Percentiles rank a stretch among this genome's conserved stretches.
Evolutionary conservation across 306 rosid species (phyloP).

Genomic region (Quercus aquifolioides): DNA sequence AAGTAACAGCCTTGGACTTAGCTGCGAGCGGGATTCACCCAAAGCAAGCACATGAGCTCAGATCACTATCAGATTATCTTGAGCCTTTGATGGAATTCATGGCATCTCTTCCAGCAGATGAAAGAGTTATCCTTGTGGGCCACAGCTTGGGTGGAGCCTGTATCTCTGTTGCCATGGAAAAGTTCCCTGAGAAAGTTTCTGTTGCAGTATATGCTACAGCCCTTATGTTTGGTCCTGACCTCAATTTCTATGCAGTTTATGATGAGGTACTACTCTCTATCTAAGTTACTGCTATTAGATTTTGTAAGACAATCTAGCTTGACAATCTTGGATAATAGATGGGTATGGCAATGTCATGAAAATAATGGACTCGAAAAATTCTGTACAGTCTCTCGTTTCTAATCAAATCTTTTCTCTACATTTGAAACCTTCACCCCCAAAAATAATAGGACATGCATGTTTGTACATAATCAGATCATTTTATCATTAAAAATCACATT

Average conservation of each 20-base stretch:
- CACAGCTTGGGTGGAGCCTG: slow-evolving; percentile 49
- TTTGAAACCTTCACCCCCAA: too few species aligned
- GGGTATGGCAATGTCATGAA: too few species aligned
- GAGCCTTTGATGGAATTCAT: slow-evolving; percentile 47
- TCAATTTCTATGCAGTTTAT: neutral
- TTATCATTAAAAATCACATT: too few species aligned
- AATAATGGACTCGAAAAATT: too few species aligned
- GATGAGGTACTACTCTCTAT: slow-evolving; percentile 11
- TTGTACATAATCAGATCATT: too few species aligned
- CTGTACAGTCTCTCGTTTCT: too few species aligned
- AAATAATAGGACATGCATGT: too few species aligned
- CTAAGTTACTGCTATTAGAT: too few species aligned
- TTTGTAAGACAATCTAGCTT: too few species aligned
- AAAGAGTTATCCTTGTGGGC: slow-evolving; percentile 54
- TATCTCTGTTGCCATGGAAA: slow-evolving; percentile 57
- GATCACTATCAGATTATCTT: slow-evolving; percentile 30
- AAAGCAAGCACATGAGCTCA: slow-evolving; percentile 27
- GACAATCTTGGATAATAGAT: too few species aligned
- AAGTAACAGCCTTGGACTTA: slow-evolving; percentile 51
- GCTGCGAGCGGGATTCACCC: slow-evolving; percentile 51
- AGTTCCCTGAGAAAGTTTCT: slow-evolving; percentile 43
- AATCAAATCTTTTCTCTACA: too few species aligned
- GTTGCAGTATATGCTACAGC: slow-evolving; percentile 44
- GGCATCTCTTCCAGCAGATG: slow-evolving; percentile 24
- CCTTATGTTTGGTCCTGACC: slow-evolving; percentile 32